phyloP scores from a whole-genome alignment of 805 yeast genomes.

The Torulaspora franciscae region DNA sequence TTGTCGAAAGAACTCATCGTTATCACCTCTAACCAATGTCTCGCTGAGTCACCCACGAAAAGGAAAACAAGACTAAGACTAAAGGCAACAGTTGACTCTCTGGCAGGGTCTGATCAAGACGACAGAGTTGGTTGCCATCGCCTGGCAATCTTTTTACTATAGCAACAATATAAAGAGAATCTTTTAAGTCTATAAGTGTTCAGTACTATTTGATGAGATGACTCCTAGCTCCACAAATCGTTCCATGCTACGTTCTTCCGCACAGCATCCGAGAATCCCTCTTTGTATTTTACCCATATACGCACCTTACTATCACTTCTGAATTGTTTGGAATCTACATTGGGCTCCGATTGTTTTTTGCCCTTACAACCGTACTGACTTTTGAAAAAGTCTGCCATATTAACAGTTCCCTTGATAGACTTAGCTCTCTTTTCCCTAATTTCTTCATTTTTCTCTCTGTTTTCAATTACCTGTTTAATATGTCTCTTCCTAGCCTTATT shows the following conservation, averaged over 20 bases:
- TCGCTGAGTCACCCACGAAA: background rate
- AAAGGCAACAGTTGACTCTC: too few species aligned
- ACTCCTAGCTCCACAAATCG: slow-evolving; percentile 43
- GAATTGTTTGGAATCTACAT: slow-evolving; percentile 22
- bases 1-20: background rate
- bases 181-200: too few species aligned
- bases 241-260: slow-evolving; percentile 76
- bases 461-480: slow-evolving; percentile 19
- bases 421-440: slow-evolving; percentile 21
- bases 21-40: background rate
- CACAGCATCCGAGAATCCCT: slow-evolving; percentile 90
- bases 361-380: slow-evolving; percentile 37
- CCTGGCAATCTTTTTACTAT: too few species aligned
- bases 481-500: slow-evolving; percentile 35
- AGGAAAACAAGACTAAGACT: background rate
- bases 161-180: too few species aligned
- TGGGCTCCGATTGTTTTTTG: slow-evolving; percentile 2
- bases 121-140: too few species aligned
- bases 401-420: slow-evolving; percentile 18
- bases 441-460: slow-evolving; percentile 19
- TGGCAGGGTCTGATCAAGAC: too few species aligned
- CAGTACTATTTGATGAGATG: too few species aligned
- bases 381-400: slow-evolving; percentile 40
- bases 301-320: slow-evolving; percentile 34
- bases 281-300: slow-evolving; percentile 86